Percentiles rank a stretch among this genome's conserved stretches.
These are phyloP conservation scores for Xylaria sp. DNA, from an alignment of 2,329 filamentous ascomycete genomes.

Conservation along the genomic window DNA sequence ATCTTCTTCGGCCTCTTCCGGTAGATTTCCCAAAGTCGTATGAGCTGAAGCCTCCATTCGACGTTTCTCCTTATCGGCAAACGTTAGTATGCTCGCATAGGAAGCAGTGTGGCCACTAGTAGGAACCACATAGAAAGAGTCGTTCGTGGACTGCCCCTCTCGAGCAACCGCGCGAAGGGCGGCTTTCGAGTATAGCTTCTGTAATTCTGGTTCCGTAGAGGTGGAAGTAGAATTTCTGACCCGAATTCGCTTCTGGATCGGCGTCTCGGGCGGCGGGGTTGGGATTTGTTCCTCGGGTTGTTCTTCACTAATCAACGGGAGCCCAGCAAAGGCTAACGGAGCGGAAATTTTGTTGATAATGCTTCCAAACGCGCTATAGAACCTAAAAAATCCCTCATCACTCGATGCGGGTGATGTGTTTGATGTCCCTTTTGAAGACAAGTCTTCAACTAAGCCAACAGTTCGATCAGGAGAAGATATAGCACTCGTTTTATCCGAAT, in stretches of 20 bases:
- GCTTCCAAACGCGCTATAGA: constrained; percentile 91
- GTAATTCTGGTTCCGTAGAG: constrained; percentile 76
- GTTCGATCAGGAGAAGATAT: constrained; percentile 56
- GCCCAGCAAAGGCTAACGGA: constrained; percentile 89
- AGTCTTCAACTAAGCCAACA: constrained; percentile 40
- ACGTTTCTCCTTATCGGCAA: constrained; percentile 72
- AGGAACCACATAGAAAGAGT: constrained; percentile 95
- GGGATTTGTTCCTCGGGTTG: constrained; percentile 56
- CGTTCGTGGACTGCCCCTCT: constrained; percentile 70
- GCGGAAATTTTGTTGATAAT: constrained; percentile 90
- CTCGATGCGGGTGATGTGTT: constrained; percentile 47
- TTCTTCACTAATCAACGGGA: constrained; percentile 74
- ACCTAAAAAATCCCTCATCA: constrained; percentile 87
- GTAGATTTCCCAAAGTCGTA: constrained; percentile 47
- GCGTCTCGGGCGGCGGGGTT: constrained; percentile 51
- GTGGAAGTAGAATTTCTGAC: constrained; percentile 48
- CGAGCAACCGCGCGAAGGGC: constrained; percentile 82
- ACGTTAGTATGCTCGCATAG: constrained; percentile 87
- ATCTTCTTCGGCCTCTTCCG: constrained; percentile 75
- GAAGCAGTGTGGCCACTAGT: constrained; percentile 90
- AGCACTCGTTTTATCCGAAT: constrained; percentile 64
- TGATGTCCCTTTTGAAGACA: constrained; percentile 42
- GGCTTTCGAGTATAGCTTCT: constrained; percentile 84
- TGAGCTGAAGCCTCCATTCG: constrained; percentile 64
- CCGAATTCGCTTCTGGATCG: constrained; percentile 53